Percentiles rank a stretch among this genome's conserved stretches.
Evolutionary conservation across 352 stramenopile species (phyloP).

Genomic region (Thraustotheca clavata): DNA sequence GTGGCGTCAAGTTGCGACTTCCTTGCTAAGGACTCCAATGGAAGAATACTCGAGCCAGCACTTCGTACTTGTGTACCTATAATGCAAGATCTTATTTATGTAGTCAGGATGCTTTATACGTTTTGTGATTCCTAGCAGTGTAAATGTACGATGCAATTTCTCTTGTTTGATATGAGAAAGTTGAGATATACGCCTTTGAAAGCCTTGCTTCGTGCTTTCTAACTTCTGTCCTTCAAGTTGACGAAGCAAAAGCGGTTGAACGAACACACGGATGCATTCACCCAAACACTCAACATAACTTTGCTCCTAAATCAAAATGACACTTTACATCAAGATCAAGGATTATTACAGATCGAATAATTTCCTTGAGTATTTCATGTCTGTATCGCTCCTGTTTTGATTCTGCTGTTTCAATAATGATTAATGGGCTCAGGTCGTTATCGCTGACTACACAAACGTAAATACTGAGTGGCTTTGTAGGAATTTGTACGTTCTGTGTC

Average conservation of each 20-base stretch:
- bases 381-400: conserved; percentile 53
- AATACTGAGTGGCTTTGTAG: not conserved
- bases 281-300: conserved; percentile 74
- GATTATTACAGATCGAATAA: conserved; percentile 41
- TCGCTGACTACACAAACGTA: conserved; percentile 18
- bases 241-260: conserved; percentile 66
- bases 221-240: conserved; percentile 69
- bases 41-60: not conserved
- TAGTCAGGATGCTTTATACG: not conserved
- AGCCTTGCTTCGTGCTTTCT: conserved; percentile 54
- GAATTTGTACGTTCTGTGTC: not conserved
- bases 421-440: conserved; percentile 28
- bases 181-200: conserved; percentile 17
- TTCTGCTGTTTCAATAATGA: conserved; percentile 34
- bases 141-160: conserved; percentile 16
- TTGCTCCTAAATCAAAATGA: conserved; percentile 34
- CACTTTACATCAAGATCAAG: not conserved
- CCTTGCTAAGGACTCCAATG: not conserved
- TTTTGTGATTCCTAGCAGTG: conserved; percentile 4
- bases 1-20: conserved; percentile 57
- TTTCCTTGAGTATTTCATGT: conserved; percentile 72
- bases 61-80: not conserved
- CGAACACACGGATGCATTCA: conserved; percentile 78
- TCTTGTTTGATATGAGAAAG: conserved; percentile 14
- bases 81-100: not conserved